Conservation (phyloP, 2,329 filamentous ascomycete species). For the Sphaerulina populicola region DNA sequence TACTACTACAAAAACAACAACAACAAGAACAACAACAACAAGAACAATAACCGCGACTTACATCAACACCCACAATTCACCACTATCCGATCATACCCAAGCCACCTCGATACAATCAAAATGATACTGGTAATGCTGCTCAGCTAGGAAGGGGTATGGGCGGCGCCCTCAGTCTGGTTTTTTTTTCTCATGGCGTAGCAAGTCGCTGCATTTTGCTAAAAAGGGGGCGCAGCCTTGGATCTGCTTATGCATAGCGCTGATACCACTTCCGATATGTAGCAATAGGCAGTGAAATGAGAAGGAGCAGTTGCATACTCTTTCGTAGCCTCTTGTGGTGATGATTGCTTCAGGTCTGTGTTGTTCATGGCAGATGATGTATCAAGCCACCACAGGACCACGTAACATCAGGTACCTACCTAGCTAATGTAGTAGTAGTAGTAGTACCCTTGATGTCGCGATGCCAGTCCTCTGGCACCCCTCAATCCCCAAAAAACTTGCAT, state of each 20-base stretch:
- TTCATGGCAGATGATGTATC: neutral
- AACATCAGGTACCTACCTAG: too few relatives aligned
- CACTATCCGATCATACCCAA: constrained; percentile 5
- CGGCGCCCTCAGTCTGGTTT: constrained; percentile 5
- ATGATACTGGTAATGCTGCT: constrained; percentile 14
- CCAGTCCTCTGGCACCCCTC: too few relatives aligned
- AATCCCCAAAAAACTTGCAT: too few relatives aligned
- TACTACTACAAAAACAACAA: neutral
- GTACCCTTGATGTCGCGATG: too few relatives aligned
- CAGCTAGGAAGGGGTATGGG: neutral
- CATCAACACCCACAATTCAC: constrained; percentile 6
- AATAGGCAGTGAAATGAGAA: constrained; percentile 10
- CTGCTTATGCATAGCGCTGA: constrained; percentile 24
- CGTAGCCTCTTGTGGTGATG: too few relatives aligned
- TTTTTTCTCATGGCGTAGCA: constrained; percentile 10
- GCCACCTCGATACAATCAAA: constrained; percentile 10
- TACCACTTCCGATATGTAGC: constrained; percentile 23
- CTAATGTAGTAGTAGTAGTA: too few relatives aligned
- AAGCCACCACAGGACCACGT: too few relatives aligned
- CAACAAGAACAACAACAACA: neutral
- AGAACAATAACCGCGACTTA: constrained; percentile 1
- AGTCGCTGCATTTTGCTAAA: constrained; percentile 12
- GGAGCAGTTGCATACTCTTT: constrained; percentile 4
- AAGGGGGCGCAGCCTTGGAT: constrained; percentile 11
- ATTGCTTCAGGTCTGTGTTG: too few relatives aligned